A percentile compares a stretch with the other conserved stretches of the same genome.
Evolutionary conservation across 139 green algal species (phyloP).

Genomic region (Microglena sp.): DNA sequence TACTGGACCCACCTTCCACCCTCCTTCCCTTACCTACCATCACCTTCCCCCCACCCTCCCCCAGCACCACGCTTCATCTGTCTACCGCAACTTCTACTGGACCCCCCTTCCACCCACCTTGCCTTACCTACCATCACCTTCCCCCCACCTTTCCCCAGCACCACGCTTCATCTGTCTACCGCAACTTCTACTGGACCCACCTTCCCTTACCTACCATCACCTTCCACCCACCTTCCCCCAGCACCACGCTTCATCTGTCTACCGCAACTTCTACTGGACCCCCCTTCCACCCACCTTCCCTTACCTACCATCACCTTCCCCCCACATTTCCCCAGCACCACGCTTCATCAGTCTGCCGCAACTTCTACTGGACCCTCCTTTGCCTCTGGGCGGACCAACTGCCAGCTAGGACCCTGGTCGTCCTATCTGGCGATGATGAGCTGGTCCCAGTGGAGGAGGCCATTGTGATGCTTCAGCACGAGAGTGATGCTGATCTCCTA

Average conservation of each 20-base stretch:
- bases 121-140: not conserved
- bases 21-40: not conserved
- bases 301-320: too few species aligned
- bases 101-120: not conserved
- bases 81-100: constrained; percentile 34
- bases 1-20: not conserved
- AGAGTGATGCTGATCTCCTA: too few species aligned
- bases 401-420: constrained; percentile 29
- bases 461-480: too few species aligned
- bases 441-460: constrained; percentile 28
- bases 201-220: too few species aligned
- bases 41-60: constrained; percentile 17
- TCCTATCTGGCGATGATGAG: constrained; percentile 28
- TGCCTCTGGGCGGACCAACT: constrained; percentile 46
- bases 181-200: too few species aligned
- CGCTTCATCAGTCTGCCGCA: constrained; percentile 18
- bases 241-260: too few species aligned
- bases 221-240: too few species aligned
- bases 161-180: too few species aligned
- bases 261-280: too few species aligned
- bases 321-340: too few species aligned
- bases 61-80: constrained; percentile 19
- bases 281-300: too few species aligned
- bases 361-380: constrained; percentile 37
- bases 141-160: too few species aligned